Evolutionary conservation across 495 filamentous ascomycete genomes (phyloP).

Genomic region (Halenospora varia): DNA sequence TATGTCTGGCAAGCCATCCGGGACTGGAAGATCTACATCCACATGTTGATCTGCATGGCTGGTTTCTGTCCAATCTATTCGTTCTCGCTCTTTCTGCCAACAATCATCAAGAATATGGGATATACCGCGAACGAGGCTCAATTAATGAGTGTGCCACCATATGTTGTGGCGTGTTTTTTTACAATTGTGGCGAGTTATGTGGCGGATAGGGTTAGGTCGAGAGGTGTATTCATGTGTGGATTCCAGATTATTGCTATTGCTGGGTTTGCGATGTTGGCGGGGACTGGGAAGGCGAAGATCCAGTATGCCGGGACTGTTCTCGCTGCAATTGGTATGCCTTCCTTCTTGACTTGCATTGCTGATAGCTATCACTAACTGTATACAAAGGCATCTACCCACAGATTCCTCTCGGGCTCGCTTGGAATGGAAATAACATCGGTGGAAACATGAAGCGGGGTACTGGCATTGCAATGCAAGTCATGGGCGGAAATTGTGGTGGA

Average conservation of each 20-base stretch:
- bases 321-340: slow-evolving; percentile 74
- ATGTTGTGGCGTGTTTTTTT: slow-evolving; percentile 30
- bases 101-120: slow-evolving; percentile 63
- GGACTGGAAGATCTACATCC: slow-evolving; percentile 64
- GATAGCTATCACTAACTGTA: too few species aligned
- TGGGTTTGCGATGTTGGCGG: slow-evolving; percentile 77
- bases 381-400: too few species aligned
- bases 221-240: slow-evolving; percentile 64
- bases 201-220: slow-evolving; percentile 48
- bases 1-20: slow-evolving; percentile 63
- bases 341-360: too few species aligned
- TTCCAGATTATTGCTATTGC: slow-evolving; percentile 63
- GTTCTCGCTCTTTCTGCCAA: slow-evolving; percentile 62
- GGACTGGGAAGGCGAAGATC: slow-evolving; percentile 51
- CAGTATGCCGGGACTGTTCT: slow-evolving; percentile 83
- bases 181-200: slow-evolving; percentile 43
- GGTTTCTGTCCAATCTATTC: slow-evolving; percentile 50
- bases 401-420: too few species aligned
- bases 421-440: too few species aligned
- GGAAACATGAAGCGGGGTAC: too few species aligned
- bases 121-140: slow-evolving; percentile 60
- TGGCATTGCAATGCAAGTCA: too few species aligned
- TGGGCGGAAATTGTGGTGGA: too few species aligned
- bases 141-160: slow-evolving; percentile 63
- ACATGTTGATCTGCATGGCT: slow-evolving; percentile 32